Conservation (phyloP, 805 yeast species). For the Tetrapisispora iriomotensis region DNA sequence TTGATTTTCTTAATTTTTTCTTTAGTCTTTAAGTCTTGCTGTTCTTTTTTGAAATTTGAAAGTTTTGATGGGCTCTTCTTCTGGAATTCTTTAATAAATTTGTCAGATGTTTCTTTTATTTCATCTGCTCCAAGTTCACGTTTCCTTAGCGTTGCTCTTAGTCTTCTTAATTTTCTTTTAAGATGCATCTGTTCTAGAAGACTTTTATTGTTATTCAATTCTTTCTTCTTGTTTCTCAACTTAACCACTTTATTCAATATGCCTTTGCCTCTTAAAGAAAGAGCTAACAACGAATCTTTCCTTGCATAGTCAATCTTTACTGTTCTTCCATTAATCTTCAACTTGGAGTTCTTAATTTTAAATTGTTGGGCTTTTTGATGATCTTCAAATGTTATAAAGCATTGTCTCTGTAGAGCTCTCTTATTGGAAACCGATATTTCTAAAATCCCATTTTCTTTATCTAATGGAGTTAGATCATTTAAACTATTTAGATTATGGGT, state of each 20-base stretch:
- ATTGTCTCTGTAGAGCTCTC: conserved; percentile 8
- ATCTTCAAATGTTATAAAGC: conserved; percentile 20
- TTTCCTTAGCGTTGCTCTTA: conserved; percentile 15
- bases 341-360: conserved; percentile 5
- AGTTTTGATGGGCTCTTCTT: neutral
- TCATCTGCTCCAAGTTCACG: conserved; percentile 13
- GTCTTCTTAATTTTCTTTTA: conserved; percentile 19
- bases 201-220: conserved; percentile 2
- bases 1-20: conserved; percentile 1
- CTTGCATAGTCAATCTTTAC: conserved; percentile 15
- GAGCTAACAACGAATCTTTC: conserved; percentile 17
- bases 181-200: conserved; percentile 2
- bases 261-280: conserved; percentile 5
- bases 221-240: conserved; percentile 4
- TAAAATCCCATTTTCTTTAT: conserved; percentile 12
- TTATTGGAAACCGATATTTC: conserved; percentile 12
- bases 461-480: conserved; percentile 3
- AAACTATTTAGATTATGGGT: neutral
- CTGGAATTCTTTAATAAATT: conserved; percentile 1
- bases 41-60: conserved; percentile 1
- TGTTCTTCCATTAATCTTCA: conserved; percentile 14
- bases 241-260: conserved; percentile 8
- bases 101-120: conserved; percentile 6
- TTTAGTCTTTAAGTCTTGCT: conserved; percentile 5
- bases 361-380: conserved; percentile 11